Evolutionary conservation across 192 early-diverging fungal genomes (phyloP), one percentile per base, ranked within the genome.

Genomic region (Umbelopsis sp.): DNA sequence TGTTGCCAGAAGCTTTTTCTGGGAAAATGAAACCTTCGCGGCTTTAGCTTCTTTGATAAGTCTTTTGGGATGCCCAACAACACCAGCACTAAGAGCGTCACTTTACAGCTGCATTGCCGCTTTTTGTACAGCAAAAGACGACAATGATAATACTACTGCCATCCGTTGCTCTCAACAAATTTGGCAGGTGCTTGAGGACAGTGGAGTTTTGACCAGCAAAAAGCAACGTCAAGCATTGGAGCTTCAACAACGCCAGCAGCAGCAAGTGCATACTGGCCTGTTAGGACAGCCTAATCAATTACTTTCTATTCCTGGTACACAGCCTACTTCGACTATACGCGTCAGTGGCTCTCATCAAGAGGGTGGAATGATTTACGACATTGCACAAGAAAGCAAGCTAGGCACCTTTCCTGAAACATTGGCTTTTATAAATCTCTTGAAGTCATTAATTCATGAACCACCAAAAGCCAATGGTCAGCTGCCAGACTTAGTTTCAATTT

Each of bases 341-440:
- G 67, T 68, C 70, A 68, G 37, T 30, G 61, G 15, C 49, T 71
- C 49, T 67, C 61, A 35, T 78, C 83, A 53, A 90, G 91, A 18
- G 86, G 93, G 35, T 74, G 89, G 33, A 90, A 87, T 71, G 92
- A 78, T 97, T 66, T 87, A 94, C 33, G 93, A 96, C 71, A 87
- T 91, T 15, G 94, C 96, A 75, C 67, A 88, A 0, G 82, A 82
- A 7, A 89, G 85, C 45, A 86, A 94, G 68, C 20, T 35, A 16
- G 67, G 30, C 18, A 90, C 87, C 2, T 99, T 95, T 71, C 90
- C 94, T 1, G 92, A 97, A 80, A 96, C 94, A 8, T 73, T 94
- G 7, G 90, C 96, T 1, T 94, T 96, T 78, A 72, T 97, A 10
- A 74, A 81, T 8, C 85, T 99, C 3, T 72, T 99, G 13, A 81